Evolutionary conservation across 1,284 basidiomycete species (phyloP), one percentile per base, ranked within the genome.

Genomic region (Ceratobasidium sp.): DNA sequence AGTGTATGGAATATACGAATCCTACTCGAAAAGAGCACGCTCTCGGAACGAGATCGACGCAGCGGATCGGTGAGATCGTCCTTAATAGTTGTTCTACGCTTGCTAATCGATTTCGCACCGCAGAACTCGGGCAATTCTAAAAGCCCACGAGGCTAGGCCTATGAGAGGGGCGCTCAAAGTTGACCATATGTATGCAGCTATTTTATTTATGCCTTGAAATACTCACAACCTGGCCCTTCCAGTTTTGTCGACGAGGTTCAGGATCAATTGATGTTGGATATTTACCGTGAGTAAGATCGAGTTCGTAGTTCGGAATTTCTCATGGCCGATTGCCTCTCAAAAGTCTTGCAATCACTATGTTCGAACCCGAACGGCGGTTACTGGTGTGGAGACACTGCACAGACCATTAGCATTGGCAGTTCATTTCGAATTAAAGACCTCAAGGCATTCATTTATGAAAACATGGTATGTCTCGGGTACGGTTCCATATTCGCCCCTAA

Each of bases 301-400:
- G 22, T n/a, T 19, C 14, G 4, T 50, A 8, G 17, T 51, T 17
- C 3, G 33, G 1, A 14, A 64, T 8, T 1, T 17, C 47, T 31
- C n/a, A 8, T 59, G n/a, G n/a, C n/a, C n/a, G n/a, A 17, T 33
- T 11, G 54, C 17, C 11, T 31, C 51, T 14, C 57, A 92, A n/a
- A n/a, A n/a, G 91, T 93, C 0, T 80, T 93, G 54, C 83, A 90
- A 15, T 82, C 81, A 0, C 79, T 93, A 1, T 92, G 90, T 77
- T 81, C 80, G 15, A 92, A 92, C 78, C 85, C 88, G 0, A 82
- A 90, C 60, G 91, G 92, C 0, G 81, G 91, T 24, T 92, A 93
- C 79, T 93, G 90, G 90, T 92, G 91, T 0, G 92, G 92, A 0
- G 92, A 93, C 78, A 93, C 92, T 0, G 91, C 92, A 0, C 92